phyloP scores from a whole-genome alignment of 2,329 filamentous ascomycete genomes.

The Pseudogymnoascus sp. region DNA sequence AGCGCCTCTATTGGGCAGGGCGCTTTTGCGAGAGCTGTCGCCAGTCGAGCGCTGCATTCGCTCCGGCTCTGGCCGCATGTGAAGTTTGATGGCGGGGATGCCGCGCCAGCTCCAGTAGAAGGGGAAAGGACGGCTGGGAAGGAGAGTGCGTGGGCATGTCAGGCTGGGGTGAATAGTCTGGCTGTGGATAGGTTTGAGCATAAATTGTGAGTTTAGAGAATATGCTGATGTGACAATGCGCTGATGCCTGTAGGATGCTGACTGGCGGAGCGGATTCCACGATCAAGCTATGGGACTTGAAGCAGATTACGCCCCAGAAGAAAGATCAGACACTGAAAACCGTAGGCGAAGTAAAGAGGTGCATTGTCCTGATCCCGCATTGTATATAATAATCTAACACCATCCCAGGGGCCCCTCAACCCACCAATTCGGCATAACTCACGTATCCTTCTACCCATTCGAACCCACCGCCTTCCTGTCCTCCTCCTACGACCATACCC shows the following conservation, averaged over 20 bases:
- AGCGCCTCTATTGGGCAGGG: constrained; percentile 59
- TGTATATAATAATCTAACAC: constrained; percentile 23
- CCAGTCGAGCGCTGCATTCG: constrained; percentile 58
- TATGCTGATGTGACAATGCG: constrained; percentile 16
- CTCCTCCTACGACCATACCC: constrained; percentile 67
- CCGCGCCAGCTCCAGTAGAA: constrained; percentile 22
- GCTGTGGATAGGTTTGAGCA: constrained; percentile 78
- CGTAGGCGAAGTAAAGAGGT: constrained; percentile 42
- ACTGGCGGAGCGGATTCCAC: constrained; percentile 82
- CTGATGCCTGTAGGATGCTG: constrained; percentile 49
- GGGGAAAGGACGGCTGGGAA: constrained; percentile 14
- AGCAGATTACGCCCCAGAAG: constrained; percentile 45
- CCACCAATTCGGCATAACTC: constrained; percentile 67
- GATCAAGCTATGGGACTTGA: constrained; percentile 81
- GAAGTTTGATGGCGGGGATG: constrained; percentile 60
- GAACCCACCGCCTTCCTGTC: constrained; percentile 70
- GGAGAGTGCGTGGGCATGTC: constrained; percentile 53
- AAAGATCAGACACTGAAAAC: constrained; percentile 47
- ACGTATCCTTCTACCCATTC: constrained; percentile 72
- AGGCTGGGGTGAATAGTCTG: constrained; percentile 70
- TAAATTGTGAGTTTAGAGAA: constrained; percentile 47
- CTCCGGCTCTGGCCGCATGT: constrained; percentile 61
- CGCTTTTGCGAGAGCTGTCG: constrained; percentile 58
- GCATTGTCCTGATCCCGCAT: constrained; percentile 13
- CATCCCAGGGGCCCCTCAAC: constrained; percentile 29